These are phyloP conservation scores for Phanerochaete sordida DNA, from an alignment of 768 basidiomycete species.

Conservation along the genomic window DNA sequence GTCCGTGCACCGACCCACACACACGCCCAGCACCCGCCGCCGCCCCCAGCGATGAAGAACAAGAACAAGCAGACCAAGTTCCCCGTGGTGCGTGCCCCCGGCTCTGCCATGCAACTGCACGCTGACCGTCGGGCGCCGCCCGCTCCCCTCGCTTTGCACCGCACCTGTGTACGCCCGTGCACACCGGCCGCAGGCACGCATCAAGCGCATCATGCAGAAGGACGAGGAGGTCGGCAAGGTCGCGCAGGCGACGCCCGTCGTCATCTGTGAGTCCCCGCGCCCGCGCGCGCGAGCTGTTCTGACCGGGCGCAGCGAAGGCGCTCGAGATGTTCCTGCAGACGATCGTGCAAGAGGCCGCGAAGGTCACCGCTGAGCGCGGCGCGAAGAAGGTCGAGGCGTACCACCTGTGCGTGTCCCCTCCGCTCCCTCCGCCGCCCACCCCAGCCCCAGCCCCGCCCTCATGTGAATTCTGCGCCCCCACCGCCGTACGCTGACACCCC, in stretches of 20 bases:
- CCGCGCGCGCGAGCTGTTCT: neutral
- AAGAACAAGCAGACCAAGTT: slow-evolving; percentile 92
- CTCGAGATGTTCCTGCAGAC: slow-evolving; percentile 87
- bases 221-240: slow-evolving; percentile 99
- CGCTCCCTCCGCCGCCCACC: neutral
- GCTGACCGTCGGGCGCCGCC: too few relatives aligned
- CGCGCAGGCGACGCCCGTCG: slow-evolving; percentile 91
- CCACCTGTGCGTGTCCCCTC: slow-evolving; percentile 70
- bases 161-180: too few relatives aligned
- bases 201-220: slow-evolving; percentile 99
- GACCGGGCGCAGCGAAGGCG: slow-evolving; percentile 68
- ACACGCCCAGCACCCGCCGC: neutral
- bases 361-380: slow-evolving; percentile 73
- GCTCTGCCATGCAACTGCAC: neutral
- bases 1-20: neutral
- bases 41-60: slow-evolving; percentile 66
- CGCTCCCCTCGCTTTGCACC: too few relatives aligned
- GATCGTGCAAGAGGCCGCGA: slow-evolving; percentile 78
- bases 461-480: neutral
- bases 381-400: slow-evolving; percentile 90
- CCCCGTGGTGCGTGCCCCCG: slow-evolving; percentile 63
- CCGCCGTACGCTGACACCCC: neutral
- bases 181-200: slow-evolving; percentile 89
- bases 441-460: neutral
- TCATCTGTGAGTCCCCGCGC: slow-evolving; percentile 71